phyloP scores from a whole-genome alignment of 139 green algal genomes.

The Limnomonas spitsbergensis region DNA sequence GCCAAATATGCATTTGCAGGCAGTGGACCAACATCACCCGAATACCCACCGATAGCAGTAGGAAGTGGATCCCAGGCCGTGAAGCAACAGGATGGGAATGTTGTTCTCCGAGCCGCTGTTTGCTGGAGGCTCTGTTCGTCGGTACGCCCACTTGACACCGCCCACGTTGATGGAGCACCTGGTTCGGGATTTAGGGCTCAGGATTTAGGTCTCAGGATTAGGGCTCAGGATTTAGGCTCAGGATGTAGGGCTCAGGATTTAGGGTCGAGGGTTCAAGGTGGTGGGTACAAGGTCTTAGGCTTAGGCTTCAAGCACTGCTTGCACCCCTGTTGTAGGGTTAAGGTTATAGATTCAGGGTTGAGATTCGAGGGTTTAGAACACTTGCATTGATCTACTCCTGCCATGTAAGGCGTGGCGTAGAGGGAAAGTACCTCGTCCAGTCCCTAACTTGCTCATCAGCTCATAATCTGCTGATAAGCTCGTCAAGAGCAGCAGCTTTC shows the following conservation, averaged over 20 bases:
- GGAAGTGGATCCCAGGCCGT: slow-evolving; percentile 60
- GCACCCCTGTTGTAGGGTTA: not conserved
- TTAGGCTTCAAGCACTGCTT: not conserved
- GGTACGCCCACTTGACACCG: slow-evolving; percentile 54
- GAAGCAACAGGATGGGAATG: slow-evolving; percentile 62
- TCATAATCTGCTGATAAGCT: too few species aligned
- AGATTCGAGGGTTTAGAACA: too few species aligned
- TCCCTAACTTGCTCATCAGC: too few species aligned
- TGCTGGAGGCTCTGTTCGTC: slow-evolving; percentile 29
- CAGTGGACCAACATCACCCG: too few species aligned
- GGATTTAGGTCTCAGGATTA: not conserved
- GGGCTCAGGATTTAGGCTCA: not conserved
- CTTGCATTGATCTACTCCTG: too few species aligned
- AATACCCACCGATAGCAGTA: slow-evolving; percentile 67
- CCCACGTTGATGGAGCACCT: slow-evolving; percentile 8
- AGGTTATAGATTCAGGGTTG: too few species aligned
- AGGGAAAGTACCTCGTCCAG: too few species aligned
- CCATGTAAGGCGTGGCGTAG: too few species aligned
- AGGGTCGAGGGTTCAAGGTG: not conserved
- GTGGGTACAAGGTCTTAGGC: not conserved
- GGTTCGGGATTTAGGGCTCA: not conserved
- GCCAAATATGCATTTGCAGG: too few species aligned
- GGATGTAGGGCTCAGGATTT: not conserved
- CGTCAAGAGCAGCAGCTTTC: too few species aligned
- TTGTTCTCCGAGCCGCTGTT: slow-evolving; percentile 22